Evolutionary conservation across 768 basidiomycete genomes (phyloP).

Genomic region (Rhizopogon vinicolor): DNA sequence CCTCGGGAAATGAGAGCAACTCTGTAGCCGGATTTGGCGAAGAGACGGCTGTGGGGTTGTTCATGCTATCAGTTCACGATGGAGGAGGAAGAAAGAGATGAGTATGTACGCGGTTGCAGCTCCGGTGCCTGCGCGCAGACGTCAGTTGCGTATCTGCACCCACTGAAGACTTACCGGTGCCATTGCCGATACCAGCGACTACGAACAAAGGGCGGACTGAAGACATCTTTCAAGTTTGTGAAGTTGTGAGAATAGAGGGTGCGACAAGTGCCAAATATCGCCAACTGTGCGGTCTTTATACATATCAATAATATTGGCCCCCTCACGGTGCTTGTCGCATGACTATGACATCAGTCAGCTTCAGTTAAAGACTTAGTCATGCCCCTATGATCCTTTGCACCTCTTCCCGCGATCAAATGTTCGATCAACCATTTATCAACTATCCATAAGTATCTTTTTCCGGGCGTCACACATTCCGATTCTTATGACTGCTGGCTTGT

Average conservation of each 20-base stretch:
- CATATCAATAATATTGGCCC: too few relatives aligned
- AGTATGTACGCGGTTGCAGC: slow-evolving; percentile 49
- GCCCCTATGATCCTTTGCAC: too few relatives aligned
- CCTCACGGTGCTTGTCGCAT: neutral
- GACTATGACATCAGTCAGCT: neutral
- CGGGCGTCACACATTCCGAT: too few relatives aligned
- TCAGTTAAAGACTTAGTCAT: neutral
- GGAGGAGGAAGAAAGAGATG: neutral
- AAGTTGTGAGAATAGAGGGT: neutral
- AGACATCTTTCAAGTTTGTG: slow-evolving; percentile 17
- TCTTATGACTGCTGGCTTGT: too few relatives aligned
- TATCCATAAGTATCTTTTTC: too few relatives aligned
- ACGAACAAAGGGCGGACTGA: slow-evolving; percentile 47
- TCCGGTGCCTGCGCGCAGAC: slow-evolving; percentile 42
- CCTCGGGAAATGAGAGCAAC: slow-evolving; percentile 65
- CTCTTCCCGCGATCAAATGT: too few relatives aligned
- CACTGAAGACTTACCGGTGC: slow-evolving; percentile 21
- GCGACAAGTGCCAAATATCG: neutral
- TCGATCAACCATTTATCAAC: too few relatives aligned
- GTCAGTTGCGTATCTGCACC: neutral
- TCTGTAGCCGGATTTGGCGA: slow-evolving; percentile 59
- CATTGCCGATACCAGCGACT: slow-evolving; percentile 50
- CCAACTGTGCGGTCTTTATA: slow-evolving; percentile 8
- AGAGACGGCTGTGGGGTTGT: slow-evolving; percentile 40
- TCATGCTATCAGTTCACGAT: neutral